These are phyloP conservation scores for Aspergillus nidulans DNA, from an alignment of 495 filamentous ascomycete species.

Conservation along the genomic window DNA sequence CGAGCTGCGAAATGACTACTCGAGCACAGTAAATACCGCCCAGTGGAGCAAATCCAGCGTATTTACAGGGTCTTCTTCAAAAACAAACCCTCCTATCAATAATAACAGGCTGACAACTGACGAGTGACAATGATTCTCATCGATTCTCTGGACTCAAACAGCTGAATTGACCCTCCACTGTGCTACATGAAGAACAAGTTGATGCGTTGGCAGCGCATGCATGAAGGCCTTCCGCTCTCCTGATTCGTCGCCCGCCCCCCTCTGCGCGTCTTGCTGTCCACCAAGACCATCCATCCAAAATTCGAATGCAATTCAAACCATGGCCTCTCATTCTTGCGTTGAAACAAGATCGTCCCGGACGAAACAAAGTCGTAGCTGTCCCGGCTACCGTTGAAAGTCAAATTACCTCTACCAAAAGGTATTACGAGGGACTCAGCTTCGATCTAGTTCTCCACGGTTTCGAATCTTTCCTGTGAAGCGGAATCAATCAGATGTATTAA, in stretches of 20 bases:
- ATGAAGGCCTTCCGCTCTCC: slow-evolving; percentile 19
- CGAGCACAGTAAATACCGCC: too few species aligned
- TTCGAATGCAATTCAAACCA: neutral
- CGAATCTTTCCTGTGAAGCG: too few species aligned
- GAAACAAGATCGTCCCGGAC: slow-evolving; percentile 3
- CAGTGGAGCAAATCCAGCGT: neutral
- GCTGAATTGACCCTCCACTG: slow-evolving; percentile 3
- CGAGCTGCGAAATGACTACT: neutral
- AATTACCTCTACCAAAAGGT: neutral
- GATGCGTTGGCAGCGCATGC: slow-evolving; percentile 34
- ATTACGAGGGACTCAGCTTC: neutral
- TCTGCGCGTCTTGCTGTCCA: neutral
- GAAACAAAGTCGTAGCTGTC: neutral
- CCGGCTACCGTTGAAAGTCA: neutral
- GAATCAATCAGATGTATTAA: neutral
- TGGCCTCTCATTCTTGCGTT: neutral
- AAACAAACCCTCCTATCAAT: neutral
- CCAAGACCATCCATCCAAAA: neutral
- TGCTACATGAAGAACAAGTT: slow-evolving; percentile 5
- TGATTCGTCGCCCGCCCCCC: slow-evolving; percentile 34
- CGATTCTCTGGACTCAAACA: neutral
- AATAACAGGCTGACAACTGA: too few species aligned
- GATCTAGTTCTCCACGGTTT: too few species aligned
- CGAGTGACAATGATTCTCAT: neutral
- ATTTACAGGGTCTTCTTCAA: neutral